These are phyloP conservation scores for Daldinia childiae DNA, from an alignment of 495 filamentous ascomycete species.

Conservation along the genomic window DNA sequence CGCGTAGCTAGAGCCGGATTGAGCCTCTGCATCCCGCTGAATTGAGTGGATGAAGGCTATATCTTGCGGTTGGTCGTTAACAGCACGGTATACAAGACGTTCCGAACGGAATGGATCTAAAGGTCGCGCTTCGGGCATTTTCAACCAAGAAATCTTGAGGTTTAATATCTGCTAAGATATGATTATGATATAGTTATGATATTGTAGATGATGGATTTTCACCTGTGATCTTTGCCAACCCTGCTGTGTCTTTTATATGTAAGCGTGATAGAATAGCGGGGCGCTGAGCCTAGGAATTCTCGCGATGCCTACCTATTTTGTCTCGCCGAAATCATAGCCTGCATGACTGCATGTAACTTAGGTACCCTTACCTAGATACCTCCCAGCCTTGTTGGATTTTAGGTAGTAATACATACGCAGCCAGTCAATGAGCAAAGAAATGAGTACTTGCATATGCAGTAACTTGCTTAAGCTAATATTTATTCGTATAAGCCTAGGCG, in stretches of 20 bases:
- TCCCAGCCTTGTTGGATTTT: no score
- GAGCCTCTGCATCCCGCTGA: background rate
- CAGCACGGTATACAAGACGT: background rate
- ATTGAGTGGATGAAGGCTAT: background rate
- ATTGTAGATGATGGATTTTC: background rate
- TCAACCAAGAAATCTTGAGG: background rate
- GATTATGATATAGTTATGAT: background rate
- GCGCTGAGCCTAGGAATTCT: background rate
- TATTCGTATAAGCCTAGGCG: no score
- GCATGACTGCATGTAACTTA: background rate
- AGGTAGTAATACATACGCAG: no score
- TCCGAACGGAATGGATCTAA: background rate
- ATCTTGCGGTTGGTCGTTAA: background rate
- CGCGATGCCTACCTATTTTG: background rate
- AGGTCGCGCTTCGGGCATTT: background rate
- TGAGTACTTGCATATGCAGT: no score
- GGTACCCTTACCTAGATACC: background rate
- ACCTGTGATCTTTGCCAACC: background rate
- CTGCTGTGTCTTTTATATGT: no score
- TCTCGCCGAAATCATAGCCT: background rate
- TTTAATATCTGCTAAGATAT: background rate
- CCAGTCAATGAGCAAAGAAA: no score
- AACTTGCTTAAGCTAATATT: no score
- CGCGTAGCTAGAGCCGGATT: background rate
- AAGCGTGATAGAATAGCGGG: no score